Base-by-base conservation (phyloP, 768 basidiomycete genomes). In the Panaeolus cyanescens region DNA sequence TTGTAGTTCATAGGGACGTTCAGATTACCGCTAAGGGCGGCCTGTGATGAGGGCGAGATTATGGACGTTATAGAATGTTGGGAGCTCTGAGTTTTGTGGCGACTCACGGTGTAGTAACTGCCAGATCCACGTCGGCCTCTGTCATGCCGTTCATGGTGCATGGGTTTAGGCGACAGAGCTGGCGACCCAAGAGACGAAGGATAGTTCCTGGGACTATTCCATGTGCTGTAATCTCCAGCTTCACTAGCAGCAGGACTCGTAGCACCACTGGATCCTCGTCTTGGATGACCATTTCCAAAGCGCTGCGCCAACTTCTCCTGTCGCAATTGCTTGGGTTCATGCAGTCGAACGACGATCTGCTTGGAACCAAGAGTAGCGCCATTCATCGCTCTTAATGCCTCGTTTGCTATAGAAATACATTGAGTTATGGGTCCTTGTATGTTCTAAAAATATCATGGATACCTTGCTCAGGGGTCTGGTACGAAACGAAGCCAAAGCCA, bases 401-500 rank as follows among this genome's bases (percentile, higher is more conserved):
- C 81, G 30, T 83, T 62, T 32, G 94, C 94, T 94, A 64, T 7
- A 60, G 45, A 37, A 34, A 32, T 6, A 54, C n/a, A n/a, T n/a
- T n/a, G 55, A 32, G 7, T 13, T 57, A 22, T 40, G 32, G 25
- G 17, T 65, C 58, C 63, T 40, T 40, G 36, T 39, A 59, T 5
- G 53, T 37, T 56, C 54, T 25, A 62, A 59, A 31, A 32, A 59
- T 19, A 56, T 59, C 30, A 28, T 19, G 59, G 17, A 13, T 62
- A 90, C 93, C 93, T 83, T 94, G 90, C 64, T 90, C 87, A 20
- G 93, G 91, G 8, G 85, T 83, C 71, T 93, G 91, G 75, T 79
- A 96, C 2, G 91, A 93, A 40, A 96, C 95, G 68, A 96, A 96
- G 30, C 95, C 95, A 70, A 96, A 96, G 9, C 94, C 90, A 65